Evolutionary conservation across 2,329 filamentous ascomycete genomes (phyloP).

Genomic region (Sarocladium brachiariae): DNA sequence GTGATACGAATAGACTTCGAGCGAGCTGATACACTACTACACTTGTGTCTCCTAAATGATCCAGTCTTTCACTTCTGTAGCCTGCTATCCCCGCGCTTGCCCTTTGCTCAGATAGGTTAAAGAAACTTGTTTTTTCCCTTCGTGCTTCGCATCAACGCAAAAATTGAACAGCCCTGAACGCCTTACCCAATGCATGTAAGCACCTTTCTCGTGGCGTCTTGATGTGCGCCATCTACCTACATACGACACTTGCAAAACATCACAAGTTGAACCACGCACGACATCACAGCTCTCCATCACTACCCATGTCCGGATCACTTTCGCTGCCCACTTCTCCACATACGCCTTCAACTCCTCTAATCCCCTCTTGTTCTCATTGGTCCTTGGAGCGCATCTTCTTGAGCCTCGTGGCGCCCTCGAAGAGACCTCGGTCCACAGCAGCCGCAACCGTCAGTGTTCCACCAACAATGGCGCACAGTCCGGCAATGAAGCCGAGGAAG

Average conservation of each 20-base stretch:
- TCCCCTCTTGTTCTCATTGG: slow-evolving; percentile 28
- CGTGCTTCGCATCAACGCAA: neutral
- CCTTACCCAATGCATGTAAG: slow-evolving; percentile 9
- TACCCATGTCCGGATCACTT: neutral
- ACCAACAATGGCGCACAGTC: slow-evolving; percentile 88
- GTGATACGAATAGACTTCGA: too few species aligned
- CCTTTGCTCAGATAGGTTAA: neutral
- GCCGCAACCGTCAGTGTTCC: slow-evolving; percentile 94
- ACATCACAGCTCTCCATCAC: slow-evolving; percentile 21
- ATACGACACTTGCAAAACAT: neutral
- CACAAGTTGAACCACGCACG: neutral
- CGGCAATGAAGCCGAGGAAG: slow-evolving; percentile 86
- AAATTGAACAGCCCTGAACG: slow-evolving; percentile 9
- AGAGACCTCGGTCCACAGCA: slow-evolving; percentile 82
- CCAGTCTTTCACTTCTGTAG: neutral
- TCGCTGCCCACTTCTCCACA: neutral
- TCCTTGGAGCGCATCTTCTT: slow-evolving; percentile 76
- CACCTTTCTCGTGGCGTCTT: neutral
- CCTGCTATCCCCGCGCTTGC: neutral
- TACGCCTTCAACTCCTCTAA: neutral
- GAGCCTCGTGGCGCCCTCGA: slow-evolving; percentile 76
- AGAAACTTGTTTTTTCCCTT: too few species aligned
- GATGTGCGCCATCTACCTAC: neutral
- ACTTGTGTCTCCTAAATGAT: too few species aligned
- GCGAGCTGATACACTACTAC: too few species aligned